phyloP scores from a whole-genome alignment of 179 eudicot genomes.

The Carnegiea gigantea region DNA sequence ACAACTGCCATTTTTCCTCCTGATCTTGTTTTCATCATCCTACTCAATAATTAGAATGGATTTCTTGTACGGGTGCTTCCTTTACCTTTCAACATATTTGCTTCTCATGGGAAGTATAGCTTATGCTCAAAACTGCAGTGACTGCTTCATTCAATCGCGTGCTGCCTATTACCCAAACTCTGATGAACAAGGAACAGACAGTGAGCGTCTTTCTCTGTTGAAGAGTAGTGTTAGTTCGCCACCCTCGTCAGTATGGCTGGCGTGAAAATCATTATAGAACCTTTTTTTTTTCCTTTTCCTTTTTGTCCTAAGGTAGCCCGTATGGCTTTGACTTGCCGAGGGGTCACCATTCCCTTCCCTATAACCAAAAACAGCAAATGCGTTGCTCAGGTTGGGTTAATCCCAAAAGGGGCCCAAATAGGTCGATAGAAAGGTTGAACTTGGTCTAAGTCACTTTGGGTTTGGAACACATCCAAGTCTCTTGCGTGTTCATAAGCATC shows the following conservation, averaged over 20 bases:
- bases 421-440: not conserved
- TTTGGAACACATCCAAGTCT: too few species aligned
- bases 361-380: not conserved
- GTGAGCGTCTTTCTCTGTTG: constrained; percentile 34
- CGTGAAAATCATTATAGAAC: not conserved
- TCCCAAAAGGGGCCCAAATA: not conserved
- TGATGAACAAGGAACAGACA: constrained; percentile 56
- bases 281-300: not conserved
- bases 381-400: not conserved
- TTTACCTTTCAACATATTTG: constrained; percentile 21
- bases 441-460: not conserved
- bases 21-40: constrained; percentile 8
- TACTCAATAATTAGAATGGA: constrained; percentile 32
- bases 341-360: not conserved
- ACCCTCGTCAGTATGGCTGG: not conserved
- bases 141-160: constrained; percentile 53
- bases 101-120: constrained; percentile 31
- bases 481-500: too few species aligned
- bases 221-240: not conserved
- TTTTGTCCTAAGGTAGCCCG: not conserved
- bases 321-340: not conserved
- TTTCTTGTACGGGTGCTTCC: constrained; percentile 16
- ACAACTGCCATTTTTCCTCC: constrained; percentile 20
- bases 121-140: constrained; percentile 42
- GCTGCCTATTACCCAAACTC: constrained; percentile 65